Conservation (phyloP, 129 eudicot species). For the Escallonia rubra region DNA sequence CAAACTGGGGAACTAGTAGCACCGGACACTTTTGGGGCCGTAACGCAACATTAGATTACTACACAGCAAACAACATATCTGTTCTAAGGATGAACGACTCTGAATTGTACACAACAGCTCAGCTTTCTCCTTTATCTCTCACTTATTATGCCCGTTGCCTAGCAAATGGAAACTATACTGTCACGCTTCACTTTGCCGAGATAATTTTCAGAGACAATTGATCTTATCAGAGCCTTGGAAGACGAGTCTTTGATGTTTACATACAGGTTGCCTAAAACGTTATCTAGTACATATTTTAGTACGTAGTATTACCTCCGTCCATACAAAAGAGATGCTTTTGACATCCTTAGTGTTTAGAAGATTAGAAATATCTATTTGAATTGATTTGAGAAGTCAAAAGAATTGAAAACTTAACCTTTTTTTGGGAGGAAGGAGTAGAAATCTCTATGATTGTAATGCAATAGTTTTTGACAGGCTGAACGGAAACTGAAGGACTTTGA, state of each 20-base stretch:
- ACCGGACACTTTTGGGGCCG: conserved; percentile 36
- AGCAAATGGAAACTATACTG: conserved; percentile 52
- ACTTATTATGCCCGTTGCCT: conserved; percentile 63
- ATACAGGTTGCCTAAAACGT: conserved; percentile 22
- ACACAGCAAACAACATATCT: conserved; percentile 23
- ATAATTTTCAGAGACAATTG: conserved; percentile 41
- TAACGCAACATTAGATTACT: neutral
- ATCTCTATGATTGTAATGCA: no score
- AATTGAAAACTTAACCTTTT: no score
- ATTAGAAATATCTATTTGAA: no score
- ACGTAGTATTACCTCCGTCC: no score
- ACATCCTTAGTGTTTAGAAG: no score
- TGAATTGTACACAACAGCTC: conserved; percentile 45
- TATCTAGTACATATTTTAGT: no score
- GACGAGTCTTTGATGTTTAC: conserved; percentile 55
- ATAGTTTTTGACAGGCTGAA: no score
- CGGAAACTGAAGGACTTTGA: no score
- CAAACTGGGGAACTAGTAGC: conserved; percentile 53
- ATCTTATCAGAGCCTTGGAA: conserved; percentile 61
- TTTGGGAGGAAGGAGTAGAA: no score
- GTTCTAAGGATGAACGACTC: conserved; percentile 25
- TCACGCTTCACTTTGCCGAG: conserved; percentile 80
- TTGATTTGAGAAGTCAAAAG: no score
- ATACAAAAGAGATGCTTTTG: no score
- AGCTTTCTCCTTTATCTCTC: conserved; percentile 53